Percentiles rank a stretch among this genome's conserved stretches.
Conservation (phyloP, 345 rosid genomes). For the Rhodamnia argentea region DNA sequence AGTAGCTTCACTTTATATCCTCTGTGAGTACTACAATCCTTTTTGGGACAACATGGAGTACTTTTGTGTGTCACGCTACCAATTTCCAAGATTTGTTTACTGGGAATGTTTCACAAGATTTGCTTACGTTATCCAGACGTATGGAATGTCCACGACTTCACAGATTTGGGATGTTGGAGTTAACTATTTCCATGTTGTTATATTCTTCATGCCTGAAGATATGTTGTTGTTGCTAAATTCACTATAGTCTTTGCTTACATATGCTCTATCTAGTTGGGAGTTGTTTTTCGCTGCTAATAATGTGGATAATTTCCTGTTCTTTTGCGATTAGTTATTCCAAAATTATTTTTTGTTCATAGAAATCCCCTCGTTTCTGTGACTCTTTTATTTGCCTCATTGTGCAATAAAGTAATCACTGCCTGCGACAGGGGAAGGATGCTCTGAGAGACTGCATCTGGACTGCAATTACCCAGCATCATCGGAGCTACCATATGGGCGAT, state of each 20-base stretch:
- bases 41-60: not conserved
- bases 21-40: not conserved
- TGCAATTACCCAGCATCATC: constrained; percentile 71
- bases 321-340: not conserved
- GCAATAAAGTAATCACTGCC: not conserved
- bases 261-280: not conserved
- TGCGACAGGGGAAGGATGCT: constrained; percentile 71
- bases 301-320: not conserved
- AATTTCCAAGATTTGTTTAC: not conserved
- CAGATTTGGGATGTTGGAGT: not conserved
- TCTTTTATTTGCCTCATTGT: not conserved
- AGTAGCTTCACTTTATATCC: not conserved
- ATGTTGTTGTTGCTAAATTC: not conserved
- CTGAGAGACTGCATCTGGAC: constrained; percentile 42
- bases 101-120: not conserved
- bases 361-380: not conserved
- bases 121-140: not conserved
- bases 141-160: not conserved
- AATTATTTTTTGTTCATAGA: not conserved
- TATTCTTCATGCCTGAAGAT: not conserved
- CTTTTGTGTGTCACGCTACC: not conserved
- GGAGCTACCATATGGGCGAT: constrained; percentile 69
- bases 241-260: not conserved
- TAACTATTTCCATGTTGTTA: not conserved
- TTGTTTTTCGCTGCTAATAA: not conserved